Base-by-base conservation (phyloP, 2,329 filamentous ascomycete species). In the Gnomoniopsis smithogilvyi region DNA sequence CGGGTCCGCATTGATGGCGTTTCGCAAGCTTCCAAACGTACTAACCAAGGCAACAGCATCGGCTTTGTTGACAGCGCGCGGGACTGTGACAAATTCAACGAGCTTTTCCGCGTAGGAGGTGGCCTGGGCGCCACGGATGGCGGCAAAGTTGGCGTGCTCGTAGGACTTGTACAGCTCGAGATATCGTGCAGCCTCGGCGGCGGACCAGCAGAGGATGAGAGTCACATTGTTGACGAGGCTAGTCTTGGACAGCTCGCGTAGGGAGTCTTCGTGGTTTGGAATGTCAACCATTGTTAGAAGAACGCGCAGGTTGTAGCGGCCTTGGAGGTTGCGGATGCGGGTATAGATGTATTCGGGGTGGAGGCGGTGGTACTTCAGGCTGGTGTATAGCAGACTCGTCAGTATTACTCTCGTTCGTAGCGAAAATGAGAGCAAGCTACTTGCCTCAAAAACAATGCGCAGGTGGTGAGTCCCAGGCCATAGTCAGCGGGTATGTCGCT, bases 311-410 rank as follows among this genome's bases (percentile, higher is more conserved):
- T 87, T 89, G 76, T 96, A 98, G 74, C 90, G 91, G 53, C 90
- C 91, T 54, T 90, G 90, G 4, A 99, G 79, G 51, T 87, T 86
- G 54, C 90, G 88, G 66, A 99, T 96, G 59, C 95, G 89, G 24
- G 89, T 92, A 77, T 98, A 98, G 68, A 99, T 92, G 78, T 99
- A 99, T 74, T 99, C 95, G 1, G 95, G 95, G 70, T 99, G 95
- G 54, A 99, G 82, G 30, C 94, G 91, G 74, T 99, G 95, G 74
- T 99, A 99, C 74, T 98, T 99, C 56, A 99, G 83, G 51, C 91
- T 81, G 15, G 19, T 3, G 26, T 15, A 43, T 3, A 41, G 17
- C 14, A 58, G 54, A 43, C 26, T n/a, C 49, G 49, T 49, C 22
- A 36, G 41, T n/a, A 10, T 14, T 8, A 2, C 21, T 17, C 1